Percentiles rank a stretch among this genome's conserved stretches.
Conservation (phyloP, 352 stramenopile genomes). For the Phytophthora litchii region DNA sequence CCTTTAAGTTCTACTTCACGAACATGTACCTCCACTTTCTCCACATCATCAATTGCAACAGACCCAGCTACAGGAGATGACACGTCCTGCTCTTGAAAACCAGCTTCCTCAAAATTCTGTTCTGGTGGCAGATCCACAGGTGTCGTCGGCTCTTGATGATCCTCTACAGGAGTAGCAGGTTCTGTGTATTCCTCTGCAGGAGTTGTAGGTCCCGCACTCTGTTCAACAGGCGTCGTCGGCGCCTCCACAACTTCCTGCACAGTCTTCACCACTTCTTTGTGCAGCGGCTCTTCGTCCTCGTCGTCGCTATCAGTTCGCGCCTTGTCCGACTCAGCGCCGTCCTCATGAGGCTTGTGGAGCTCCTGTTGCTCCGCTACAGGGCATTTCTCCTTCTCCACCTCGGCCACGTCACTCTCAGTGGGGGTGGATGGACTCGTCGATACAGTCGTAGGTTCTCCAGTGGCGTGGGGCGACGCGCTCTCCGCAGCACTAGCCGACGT, state of each 20-base stretch:
- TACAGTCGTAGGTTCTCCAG: neutral
- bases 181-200: slow-evolving; percentile 4
- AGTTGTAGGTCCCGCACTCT: neutral
- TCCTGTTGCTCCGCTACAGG: slow-evolving; percentile 13
- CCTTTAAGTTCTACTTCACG: slow-evolving; percentile 15
- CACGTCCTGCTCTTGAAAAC: slow-evolving; percentile 7
- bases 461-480: slow-evolving; percentile 4
- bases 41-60: neutral
- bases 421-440: slow-evolving; percentile 6
- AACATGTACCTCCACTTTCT: slow-evolving; percentile 8
- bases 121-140: slow-evolving; percentile 24
- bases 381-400: slow-evolving; percentile 41
- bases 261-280: neutral
- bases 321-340: slow-evolving; percentile 37
- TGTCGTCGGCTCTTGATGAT: slow-evolving; percentile 9
- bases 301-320: slow-evolving; percentile 39
- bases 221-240: slow-evolving; percentile 1
- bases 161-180: slow-evolving; percentile 5
- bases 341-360: slow-evolving; percentile 25
- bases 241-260: slow-evolving; percentile 1
- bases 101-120: slow-evolving; percentile 21
- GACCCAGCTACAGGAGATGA: neutral
- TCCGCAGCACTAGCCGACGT: slow-evolving; percentile 10
- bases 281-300: slow-evolving; percentile 26
- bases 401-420: slow-evolving; percentile 17